Evolutionary conservation across 495 filamentous ascomycete genomes (phyloP).

Genomic region (Tuber indicum): DNA sequence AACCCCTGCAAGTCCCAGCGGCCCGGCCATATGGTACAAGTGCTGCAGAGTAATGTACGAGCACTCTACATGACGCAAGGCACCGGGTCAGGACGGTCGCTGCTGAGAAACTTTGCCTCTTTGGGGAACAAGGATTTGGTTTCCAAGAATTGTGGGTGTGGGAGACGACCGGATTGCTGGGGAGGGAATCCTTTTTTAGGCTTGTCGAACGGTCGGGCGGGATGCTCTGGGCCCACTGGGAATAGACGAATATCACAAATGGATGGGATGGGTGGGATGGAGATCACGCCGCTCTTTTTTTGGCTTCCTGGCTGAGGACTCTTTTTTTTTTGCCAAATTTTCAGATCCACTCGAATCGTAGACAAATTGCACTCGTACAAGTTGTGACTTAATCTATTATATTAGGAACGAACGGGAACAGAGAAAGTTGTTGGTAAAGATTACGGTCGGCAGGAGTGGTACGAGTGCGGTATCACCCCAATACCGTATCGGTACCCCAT

Average conservation of each 20-base stretch:
- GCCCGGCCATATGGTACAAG: background rate
- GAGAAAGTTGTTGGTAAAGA: background rate
- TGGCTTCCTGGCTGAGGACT: background rate
- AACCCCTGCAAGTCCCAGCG: background rate
- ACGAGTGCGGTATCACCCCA: too few species aligned
- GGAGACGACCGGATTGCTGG: background rate
- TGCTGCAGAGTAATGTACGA: too few species aligned
- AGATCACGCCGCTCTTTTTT: background rate
- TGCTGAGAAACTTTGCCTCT: background rate
- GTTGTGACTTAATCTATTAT: background rate
- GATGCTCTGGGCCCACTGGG: background rate
- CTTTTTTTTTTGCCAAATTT: background rate
- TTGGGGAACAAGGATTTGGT: background rate
- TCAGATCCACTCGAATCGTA: background rate
- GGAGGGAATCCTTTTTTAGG: background rate
- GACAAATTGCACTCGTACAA: background rate
- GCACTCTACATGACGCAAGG: background rate
- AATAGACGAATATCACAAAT: background rate
- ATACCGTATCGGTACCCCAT: background rate
- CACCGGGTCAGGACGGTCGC: background rate
- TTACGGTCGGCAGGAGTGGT: background rate
- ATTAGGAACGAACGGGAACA: background rate
- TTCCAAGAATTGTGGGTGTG: background rate
- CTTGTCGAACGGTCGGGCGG: background rate
- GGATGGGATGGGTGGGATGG: background rate